Evolutionary conservation across 257 asterid species (phyloP).

Genomic region (Solanum neorickii): DNA sequence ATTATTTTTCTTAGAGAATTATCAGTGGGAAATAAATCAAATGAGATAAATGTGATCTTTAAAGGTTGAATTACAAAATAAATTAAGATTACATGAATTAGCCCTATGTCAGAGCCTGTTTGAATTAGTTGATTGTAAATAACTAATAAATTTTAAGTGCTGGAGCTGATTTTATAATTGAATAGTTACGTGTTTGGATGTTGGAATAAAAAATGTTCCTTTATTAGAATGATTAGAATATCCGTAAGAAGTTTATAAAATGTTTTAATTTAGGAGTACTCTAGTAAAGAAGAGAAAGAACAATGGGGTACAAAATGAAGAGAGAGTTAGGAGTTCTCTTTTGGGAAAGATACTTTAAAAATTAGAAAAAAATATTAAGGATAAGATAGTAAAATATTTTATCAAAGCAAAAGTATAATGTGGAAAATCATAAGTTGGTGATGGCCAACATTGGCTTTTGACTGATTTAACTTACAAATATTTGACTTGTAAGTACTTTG

Average conservation of each 20-base stretch:
- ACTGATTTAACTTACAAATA: not conserved
- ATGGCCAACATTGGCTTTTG: not conserved
- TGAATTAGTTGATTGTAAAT: too few relatives aligned
- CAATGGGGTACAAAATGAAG: not conserved
- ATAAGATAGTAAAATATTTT: not conserved
- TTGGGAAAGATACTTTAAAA: not conserved
- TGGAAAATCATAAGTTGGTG: not conserved
- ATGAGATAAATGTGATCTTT: not conserved
- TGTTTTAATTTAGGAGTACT: not conserved
- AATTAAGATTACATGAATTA: too few relatives aligned
- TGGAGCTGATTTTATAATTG: not conserved
- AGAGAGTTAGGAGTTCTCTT: not conserved
- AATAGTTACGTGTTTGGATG: not conserved
- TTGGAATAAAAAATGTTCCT: not conserved
- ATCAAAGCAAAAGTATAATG: not conserved
- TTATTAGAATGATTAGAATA: not conserved
- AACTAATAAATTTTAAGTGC: not conserved
- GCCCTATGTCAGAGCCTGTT: not conserved
- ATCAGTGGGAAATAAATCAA: not conserved
- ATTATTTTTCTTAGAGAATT: not conserved
- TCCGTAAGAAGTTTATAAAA: not conserved
- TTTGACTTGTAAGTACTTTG: not conserved
- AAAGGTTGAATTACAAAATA: not conserved
- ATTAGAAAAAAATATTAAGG: too few relatives aligned
- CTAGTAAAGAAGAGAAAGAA: not conserved